A percentile compares a stretch with the other conserved stretches of the same genome.
phyloP scores from a whole-genome alignment of 192 early-diverging fungal genomes.

The Coemansia sp. region DNA sequence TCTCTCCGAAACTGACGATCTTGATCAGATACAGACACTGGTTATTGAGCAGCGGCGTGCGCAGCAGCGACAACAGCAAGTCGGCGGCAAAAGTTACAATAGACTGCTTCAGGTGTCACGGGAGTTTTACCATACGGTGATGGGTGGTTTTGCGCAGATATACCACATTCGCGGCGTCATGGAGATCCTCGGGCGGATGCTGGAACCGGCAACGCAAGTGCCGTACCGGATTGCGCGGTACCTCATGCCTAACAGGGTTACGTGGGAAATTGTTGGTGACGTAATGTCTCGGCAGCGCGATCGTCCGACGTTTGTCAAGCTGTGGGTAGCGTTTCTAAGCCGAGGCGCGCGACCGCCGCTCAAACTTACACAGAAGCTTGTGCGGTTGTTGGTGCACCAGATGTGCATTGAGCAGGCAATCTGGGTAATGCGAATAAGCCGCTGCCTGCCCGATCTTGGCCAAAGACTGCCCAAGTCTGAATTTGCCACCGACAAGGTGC shows the following conservation, averaged over 20 bases:
- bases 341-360: constrained; percentile 45
- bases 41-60: constrained; percentile 19
- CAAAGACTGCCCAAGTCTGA: constrained; percentile 21
- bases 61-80: background rate
- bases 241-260: constrained; percentile 45
- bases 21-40: constrained; percentile 28
- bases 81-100: background rate
- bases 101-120: constrained; percentile 24
- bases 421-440: constrained; percentile 55
- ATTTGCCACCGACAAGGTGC: constrained; percentile 25
- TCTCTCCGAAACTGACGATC: constrained; percentile 3
- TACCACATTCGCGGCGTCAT: constrained; percentile 52
- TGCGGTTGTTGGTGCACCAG: constrained; percentile 45
- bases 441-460: constrained; percentile 43
- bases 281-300: constrained; percentile 47
- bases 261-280: constrained; percentile 46
- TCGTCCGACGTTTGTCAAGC: constrained; percentile 44
- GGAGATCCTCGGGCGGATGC: constrained; percentile 44
- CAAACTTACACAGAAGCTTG: constrained; percentile 29
- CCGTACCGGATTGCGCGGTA: constrained; percentile 36
- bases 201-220: constrained; percentile 39
- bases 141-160: constrained; percentile 49
- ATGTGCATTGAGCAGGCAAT: constrained; percentile 47
- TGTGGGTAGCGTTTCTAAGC: constrained; percentile 51
- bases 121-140: constrained; percentile 47